Base-by-base conservation (phyloP, 345 rosid species). In the Viola odorata region DNA sequence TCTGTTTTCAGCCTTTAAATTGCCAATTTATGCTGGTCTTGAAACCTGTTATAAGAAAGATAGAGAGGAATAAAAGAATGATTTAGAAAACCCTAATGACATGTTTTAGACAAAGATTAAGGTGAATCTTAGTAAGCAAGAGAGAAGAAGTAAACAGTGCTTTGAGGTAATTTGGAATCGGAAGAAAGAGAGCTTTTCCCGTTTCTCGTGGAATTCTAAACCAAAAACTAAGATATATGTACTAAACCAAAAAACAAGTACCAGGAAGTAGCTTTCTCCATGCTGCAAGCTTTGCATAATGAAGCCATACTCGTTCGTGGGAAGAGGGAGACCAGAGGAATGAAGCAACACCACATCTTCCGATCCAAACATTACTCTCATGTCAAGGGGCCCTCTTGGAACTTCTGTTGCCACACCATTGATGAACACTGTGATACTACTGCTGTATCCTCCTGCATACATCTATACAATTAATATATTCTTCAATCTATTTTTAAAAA, bases 261-360 rank as follows among this genome's bases (percentile, higher is more conserved):
- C 99, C 90, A 90, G 90, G 77, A 87, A 94, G 76, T 94, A 94
- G 81, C 91, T 81, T 76, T 94, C 96, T 41, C 99, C 97, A 62
- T 84, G 92, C 56, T 86, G 89, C 81, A 94, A 84, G 76, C 70
- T 76, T 55, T 87, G 95, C 77, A 88, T 75, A 71, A 80, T 61
- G 51, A 77, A 77, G 39, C 99, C 97, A 73, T 71, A 90, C 63
- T 86, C 96, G 72, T 90, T 85, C 6, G 69, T 63, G 17, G 97
- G 97, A 16, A 94, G 53, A 9, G 85, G 85, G 48, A 86, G 63
- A 5, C 99, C 99, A 32, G 96, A 83, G 52, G 95, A 81, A 66
- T 94, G 86, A 48, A 94, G 80, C 80, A 94, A 67, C 41, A 81
- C 41, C 41, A 80, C 68, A 77, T 85, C 96, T 73, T 85, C 32